A percentile compares a stretch with the other conserved stretches of the same genome.
Evolutionary conservation across 306 rosid species (phyloP).

Genomic region (Cucurbita moschata): DNA sequence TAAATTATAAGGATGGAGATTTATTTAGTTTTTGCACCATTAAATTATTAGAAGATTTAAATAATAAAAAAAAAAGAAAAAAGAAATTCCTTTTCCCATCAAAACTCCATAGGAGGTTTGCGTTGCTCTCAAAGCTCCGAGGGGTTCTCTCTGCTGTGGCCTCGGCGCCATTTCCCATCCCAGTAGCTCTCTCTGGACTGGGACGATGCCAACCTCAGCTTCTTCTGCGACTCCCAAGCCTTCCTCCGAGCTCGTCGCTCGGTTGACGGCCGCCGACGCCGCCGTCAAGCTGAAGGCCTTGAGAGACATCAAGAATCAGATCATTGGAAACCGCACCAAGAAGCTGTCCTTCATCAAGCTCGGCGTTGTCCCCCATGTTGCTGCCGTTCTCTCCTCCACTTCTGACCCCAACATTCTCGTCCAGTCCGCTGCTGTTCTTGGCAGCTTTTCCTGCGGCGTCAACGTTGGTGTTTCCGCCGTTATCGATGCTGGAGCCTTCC

Average conservation of each 20-base stretch:
- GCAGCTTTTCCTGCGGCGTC: constrained; percentile 86
- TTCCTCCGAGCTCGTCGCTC: constrained; percentile 48
- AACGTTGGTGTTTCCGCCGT: constrained; percentile 81
- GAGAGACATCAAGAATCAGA: constrained; percentile 75
- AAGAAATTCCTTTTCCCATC: background rate
- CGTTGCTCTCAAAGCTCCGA: background rate
- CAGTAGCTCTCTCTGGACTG: background rate
- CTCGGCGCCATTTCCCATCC: constrained; percentile 33
- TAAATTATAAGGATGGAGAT: background rate
- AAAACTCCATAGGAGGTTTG: background rate
- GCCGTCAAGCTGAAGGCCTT: constrained; percentile 64
- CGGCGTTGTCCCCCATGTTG: constrained; percentile 60
- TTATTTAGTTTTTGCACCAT: background rate
- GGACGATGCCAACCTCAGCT: constrained; percentile 46
- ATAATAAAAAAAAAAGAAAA: background rate
- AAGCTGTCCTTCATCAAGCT: constrained; percentile 75
- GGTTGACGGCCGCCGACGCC: constrained; percentile 46
- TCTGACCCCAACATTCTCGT: constrained; percentile 43
- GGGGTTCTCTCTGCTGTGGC: constrained; percentile 7
- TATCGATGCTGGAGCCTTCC: constrained; percentile 61
- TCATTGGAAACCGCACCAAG: constrained; percentile 94
- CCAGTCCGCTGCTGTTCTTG: constrained; percentile 79
- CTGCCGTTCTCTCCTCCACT: constrained; percentile 38
- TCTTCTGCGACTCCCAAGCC: constrained; percentile 20
- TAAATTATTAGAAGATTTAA: background rate